phyloP scores from a whole-genome alignment of 202 grass and related monocot species.

The Schoenoplectus tabernaemontani region DNA sequence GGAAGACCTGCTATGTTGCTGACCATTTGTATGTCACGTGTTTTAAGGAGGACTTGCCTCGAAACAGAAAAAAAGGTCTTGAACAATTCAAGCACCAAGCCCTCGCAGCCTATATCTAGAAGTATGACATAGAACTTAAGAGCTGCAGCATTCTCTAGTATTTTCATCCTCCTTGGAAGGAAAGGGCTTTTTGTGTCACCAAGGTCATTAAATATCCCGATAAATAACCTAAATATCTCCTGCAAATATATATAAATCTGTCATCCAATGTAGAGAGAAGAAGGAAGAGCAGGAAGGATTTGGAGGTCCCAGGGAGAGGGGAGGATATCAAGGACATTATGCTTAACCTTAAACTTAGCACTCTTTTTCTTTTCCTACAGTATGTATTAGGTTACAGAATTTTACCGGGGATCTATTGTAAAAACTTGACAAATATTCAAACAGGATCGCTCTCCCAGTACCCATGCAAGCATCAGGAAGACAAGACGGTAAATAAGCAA shows the following conservation, averaged over 20 bases:
- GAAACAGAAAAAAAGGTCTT: constrained; percentile 70
- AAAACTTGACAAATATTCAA: not conserved
- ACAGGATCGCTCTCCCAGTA: not conserved
- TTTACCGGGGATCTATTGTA: not conserved
- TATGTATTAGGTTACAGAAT: not conserved
- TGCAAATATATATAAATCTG: constrained; percentile 32
- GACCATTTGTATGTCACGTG: not conserved
- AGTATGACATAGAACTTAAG: constrained; percentile 86
- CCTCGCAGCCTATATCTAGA: constrained; percentile 72
- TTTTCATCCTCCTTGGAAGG: constrained; percentile 86
- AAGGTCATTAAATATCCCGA: constrained; percentile 69
- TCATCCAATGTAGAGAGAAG: not conserved
- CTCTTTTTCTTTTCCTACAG: not conserved
- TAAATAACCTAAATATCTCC: constrained; percentile 93
- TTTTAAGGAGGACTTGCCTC: constrained; percentile 36
- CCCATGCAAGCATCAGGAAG: not conserved
- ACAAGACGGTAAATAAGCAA: not conserved
- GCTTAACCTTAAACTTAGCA: not conserved
- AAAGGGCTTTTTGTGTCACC: constrained; percentile 71
- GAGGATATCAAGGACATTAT: not conserved
- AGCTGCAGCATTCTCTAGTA: constrained; percentile 75
- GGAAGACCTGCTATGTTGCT: not conserved
- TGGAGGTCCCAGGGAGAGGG: not conserved
- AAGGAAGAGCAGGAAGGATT: not conserved
- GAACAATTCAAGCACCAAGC: constrained; percentile 80